Conservation (phyloP, 805 yeast genomes). For the Saturnispora quitensis region DNA sequence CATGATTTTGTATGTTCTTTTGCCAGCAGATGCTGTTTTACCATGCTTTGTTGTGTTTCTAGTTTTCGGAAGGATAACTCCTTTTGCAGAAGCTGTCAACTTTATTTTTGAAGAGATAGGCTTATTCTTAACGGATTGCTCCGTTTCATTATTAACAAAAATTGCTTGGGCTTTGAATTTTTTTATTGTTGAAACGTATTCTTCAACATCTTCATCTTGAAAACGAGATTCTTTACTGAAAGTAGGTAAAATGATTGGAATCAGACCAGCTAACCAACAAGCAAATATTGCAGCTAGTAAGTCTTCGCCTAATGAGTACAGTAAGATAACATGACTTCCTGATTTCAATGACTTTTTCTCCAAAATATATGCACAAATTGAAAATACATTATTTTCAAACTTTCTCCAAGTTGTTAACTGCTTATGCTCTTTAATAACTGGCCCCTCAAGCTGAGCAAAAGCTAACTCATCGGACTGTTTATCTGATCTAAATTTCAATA, state of each 20-base stretch:
- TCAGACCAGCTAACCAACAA: conserved; percentile 70
- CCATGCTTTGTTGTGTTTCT: conserved; percentile 60
- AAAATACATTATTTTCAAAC: conserved; percentile 66
- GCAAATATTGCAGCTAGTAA: conserved; percentile 77
- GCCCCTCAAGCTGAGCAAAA: conserved; percentile 35
- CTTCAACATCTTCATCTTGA: conserved; percentile 64
- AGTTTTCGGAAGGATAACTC: conserved; percentile 37
- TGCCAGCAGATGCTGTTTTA: conserved; percentile 26
- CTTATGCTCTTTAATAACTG: conserved; percentile 39
- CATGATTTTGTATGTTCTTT: conserved; percentile 35
- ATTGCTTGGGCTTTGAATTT: conserved; percentile 66
- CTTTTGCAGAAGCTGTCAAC: conserved; percentile 21
- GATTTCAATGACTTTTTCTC: conserved; percentile 54
- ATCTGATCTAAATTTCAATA: conserved; percentile 69
- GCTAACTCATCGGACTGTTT: conserved; percentile 77
- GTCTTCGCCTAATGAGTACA: conserved; percentile 85
- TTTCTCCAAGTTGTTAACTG: conserved; percentile 55
- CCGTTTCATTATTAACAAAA: conserved; percentile 72
- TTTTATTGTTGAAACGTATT: conserved; percentile 53
- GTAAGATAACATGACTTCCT: conserved; percentile 68
- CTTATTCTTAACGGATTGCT: conserved; percentile 57
- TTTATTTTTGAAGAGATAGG: conserved; percentile 53
- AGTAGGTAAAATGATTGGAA: conserved; percentile 70
- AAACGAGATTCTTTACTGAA: conserved; percentile 46
- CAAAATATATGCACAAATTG: conserved; percentile 62